Conservation (phyloP, 2,329 filamentous ascomycete genomes). For the Penicillium fuscoglaucum region DNA sequence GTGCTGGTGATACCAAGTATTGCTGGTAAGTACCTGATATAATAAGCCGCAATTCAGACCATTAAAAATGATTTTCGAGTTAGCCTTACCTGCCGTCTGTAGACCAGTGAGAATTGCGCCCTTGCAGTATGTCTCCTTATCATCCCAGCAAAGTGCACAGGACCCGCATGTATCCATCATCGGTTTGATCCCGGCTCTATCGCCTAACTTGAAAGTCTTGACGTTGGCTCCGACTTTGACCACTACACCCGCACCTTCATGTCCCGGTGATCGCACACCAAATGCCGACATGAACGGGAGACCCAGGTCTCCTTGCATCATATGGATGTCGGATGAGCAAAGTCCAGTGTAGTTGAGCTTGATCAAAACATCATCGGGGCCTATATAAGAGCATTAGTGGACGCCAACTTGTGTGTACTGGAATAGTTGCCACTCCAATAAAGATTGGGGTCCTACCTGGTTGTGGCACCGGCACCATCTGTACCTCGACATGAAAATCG, state of each 20-base stretch:
- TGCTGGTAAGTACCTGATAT: slow-evolving; percentile 57
- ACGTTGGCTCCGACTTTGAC: slow-evolving; percentile 57
- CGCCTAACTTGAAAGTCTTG: slow-evolving; percentile 54
- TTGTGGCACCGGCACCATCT: slow-evolving; percentile 51
- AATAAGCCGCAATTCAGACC: neutral
- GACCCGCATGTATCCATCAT: slow-evolving; percentile 53
- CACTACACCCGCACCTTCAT: slow-evolving; percentile 60
- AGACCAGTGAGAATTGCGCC: slow-evolving; percentile 40
- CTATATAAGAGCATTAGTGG: slow-evolving; percentile 28
- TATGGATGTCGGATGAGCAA: slow-evolving; percentile 59
- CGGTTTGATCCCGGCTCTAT: slow-evolving; percentile 56
- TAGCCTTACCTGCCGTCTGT: slow-evolving; percentile 40
- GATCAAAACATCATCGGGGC: slow-evolving; percentile 57
- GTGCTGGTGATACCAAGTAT: slow-evolving; percentile 58
- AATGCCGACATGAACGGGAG: slow-evolving; percentile 49
- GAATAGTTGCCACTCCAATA: neutral
- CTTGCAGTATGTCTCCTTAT: slow-evolving; percentile 53
- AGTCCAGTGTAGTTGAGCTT: slow-evolving; percentile 60
- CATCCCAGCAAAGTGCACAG: slow-evolving; percentile 54
- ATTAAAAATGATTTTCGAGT: neutral
- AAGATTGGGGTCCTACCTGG: slow-evolving; percentile 39
- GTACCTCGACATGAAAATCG: slow-evolving; percentile 50
- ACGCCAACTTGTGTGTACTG: neutral
- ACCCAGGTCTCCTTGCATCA: slow-evolving; percentile 57
- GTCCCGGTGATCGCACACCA: slow-evolving; percentile 51